These are phyloP conservation scores for Penicillium sp. DNA, from an alignment of 2,329 filamentous ascomycete genomes.

Conservation along the genomic window DNA sequence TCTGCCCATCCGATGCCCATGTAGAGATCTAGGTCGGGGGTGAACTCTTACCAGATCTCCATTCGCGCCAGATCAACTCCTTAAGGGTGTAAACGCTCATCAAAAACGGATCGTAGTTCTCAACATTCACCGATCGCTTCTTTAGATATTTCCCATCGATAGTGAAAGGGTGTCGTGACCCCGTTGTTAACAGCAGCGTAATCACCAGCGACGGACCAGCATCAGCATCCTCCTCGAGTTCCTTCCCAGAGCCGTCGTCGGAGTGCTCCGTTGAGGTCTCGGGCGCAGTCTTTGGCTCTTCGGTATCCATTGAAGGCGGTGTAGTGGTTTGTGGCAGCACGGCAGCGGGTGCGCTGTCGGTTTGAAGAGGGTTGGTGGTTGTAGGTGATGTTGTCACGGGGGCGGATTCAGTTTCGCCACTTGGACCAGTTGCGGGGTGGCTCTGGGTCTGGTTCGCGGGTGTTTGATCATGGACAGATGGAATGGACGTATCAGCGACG, in stretches of 20 bases:
- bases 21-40: neutral
- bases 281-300: slow-evolving; percentile 26
- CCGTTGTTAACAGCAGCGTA: slow-evolving; percentile 77
- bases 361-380: slow-evolving; percentile 9
- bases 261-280: slow-evolving; percentile 26
- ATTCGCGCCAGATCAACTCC: slow-evolving; percentile 89
- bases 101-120: slow-evolving; percentile 77
- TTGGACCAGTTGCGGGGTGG: slow-evolving; percentile 21
- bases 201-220: slow-evolving; percentile 53
- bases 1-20: neutral
- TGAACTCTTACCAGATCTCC: slow-evolving; percentile 65
- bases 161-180: slow-evolving; percentile 83
- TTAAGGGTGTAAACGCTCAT: slow-evolving; percentile 94
- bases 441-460: slow-evolving; percentile 14
- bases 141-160: slow-evolving; percentile 83
- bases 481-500: slow-evolving; percentile 12
- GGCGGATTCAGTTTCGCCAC: slow-evolving; percentile 23
- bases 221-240: slow-evolving; percentile 39
- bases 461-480: slow-evolving; percentile 14
- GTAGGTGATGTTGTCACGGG: slow-evolving; percentile 19
- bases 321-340: slow-evolving; percentile 15
- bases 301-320: slow-evolving; percentile 21
- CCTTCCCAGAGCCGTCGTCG: slow-evolving; percentile 35
- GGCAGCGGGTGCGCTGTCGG: slow-evolving; percentile 15
- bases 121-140: slow-evolving; percentile 75